These are phyloP conservation scores for Pyropia yezoensis DNA, from an alignment of 23 red algal genomes.

Conservation along the genomic window DNA sequence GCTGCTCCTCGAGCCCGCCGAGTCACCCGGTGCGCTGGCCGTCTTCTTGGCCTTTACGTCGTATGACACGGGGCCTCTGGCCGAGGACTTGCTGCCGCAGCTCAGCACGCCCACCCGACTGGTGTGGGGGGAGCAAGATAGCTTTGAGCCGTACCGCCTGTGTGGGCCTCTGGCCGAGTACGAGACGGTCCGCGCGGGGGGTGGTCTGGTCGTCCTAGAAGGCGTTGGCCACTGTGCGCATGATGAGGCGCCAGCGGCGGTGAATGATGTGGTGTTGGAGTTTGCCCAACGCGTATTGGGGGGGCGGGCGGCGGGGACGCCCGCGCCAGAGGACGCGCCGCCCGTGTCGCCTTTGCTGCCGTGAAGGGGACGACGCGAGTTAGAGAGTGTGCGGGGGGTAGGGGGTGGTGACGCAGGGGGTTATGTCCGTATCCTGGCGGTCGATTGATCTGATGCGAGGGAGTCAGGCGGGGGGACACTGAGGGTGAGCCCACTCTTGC, in stretches of 20 bases:
- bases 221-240: slow-evolving; percentile 88
- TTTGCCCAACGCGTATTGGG: slow-evolving; percentile 27
- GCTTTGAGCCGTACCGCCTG: slow-evolving; percentile 61
- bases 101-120: slow-evolving; percentile 36
- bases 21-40: slow-evolving; percentile 60
- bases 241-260: slow-evolving; percentile 69
- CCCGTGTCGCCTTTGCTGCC: too few species aligned
- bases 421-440: too few species aligned
- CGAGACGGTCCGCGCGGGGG: slow-evolving; percentile 17
- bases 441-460: too few species aligned
- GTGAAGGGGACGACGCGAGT: too few species aligned
- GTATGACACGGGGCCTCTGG: slow-evolving; percentile 81
- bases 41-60: slow-evolving; percentile 85
- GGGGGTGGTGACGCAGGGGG: too few species aligned
- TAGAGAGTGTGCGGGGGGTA: too few species aligned
- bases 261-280: slow-evolving; percentile 43
- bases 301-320: neutral
- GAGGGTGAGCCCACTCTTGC: too few species aligned
- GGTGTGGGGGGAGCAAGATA: slow-evolving; percentile 84
- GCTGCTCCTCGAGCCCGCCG: slow-evolving; percentile 52
- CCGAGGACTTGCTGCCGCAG: slow-evolving; percentile 65
- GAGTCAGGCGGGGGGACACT: too few species aligned
- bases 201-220: slow-evolving; percentile 41
- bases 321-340: neutral
- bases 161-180: slow-evolving; percentile 27